phyloP scores from a whole-genome alignment of 2,329 filamentous ascomycete species.

The Neophaeococcomyces mojaviensis region DNA sequence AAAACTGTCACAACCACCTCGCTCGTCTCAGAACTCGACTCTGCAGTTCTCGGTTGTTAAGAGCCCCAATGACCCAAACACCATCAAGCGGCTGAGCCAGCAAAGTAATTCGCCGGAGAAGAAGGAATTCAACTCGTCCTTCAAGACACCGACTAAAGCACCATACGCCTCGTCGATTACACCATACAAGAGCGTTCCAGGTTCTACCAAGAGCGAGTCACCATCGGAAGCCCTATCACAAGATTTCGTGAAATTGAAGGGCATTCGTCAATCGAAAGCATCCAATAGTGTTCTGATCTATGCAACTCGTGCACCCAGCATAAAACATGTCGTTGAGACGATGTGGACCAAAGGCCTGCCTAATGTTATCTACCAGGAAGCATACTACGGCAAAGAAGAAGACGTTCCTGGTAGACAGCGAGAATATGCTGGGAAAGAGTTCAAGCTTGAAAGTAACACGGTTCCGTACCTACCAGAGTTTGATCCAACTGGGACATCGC shows the following conservation, averaged over 20 bases:
- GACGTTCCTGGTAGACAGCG: conserved; percentile 71
- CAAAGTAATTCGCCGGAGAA: conserved; percentile 47
- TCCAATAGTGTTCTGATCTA: conserved; percentile 16
- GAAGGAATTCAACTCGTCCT: neutral
- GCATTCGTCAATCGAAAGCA: neutral
- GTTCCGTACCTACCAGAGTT: conserved; percentile 76
- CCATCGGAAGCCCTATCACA: neutral
- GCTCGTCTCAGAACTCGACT: conserved; percentile 33
- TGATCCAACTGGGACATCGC: conserved; percentile 53
- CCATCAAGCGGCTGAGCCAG: conserved; percentile 60
- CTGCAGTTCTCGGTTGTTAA: conserved; percentile 71
- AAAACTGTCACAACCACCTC: conserved; percentile 17
- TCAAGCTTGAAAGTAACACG: conserved; percentile 66
- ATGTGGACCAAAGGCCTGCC: conserved; percentile 52
- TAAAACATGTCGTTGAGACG: conserved; percentile 44
- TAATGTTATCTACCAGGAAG: conserved; percentile 70
- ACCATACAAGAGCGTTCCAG: neutral
- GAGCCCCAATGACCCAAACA: conserved; percentile 59
- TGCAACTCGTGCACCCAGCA: conserved; percentile 23
- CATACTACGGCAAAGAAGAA: conserved; percentile 73
- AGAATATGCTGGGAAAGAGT: conserved; percentile 84
- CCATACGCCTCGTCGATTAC: neutral
- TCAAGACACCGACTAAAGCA: neutral
- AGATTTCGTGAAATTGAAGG: neutral
- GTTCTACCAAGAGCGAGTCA: neutral